Evolutionary conservation across 495 filamentous ascomycete genomes (phyloP), one percentile per base, ranked within the genome.

Genomic region (Penicillium ochrochloron): DNA sequence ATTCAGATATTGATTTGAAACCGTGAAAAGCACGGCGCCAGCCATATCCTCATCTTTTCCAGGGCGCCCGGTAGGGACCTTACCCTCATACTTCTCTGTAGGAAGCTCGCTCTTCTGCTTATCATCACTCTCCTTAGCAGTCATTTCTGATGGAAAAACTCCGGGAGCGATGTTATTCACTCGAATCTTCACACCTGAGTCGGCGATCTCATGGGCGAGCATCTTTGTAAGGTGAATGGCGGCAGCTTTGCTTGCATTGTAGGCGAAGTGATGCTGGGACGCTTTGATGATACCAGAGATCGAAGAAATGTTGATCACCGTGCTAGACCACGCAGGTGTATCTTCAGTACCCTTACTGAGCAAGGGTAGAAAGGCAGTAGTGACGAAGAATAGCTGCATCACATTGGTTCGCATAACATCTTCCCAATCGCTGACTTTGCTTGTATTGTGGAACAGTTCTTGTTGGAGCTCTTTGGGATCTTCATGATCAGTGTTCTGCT

Each of bases 1-100:
- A 70, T 90, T 91, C 17, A 92, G 66, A 58, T 92, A 92, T 78
- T 90, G 88, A 63, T 91, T 92, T 5, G 80, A 82, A 11, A 78
- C 84, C 11, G 84, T 72, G 65, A 87, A 89, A 21, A 93, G 71
- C 17, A 91, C 78, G 5, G 88, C 80, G 71, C 82, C 82, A 0
- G 86, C 90, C 89, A 93, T 93, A 69, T 93, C 91, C 37, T 86
- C 78, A 71, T 93, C 91, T 39, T 85, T 86, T 0, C 90, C 90
- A 0, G 89, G 88, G 10, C 91, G 73, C 2, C 73, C 67, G 0
- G 84, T 83, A 0, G 89, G 88, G 5, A 91, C 78, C 70, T 84
- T 85, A 23, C 76, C 71, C 65, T 80, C 75, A 60, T 85, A 89
- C 74, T 90, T 87, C 62, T 89, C 85, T 59, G 81, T 80, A 0